phyloP scores from a whole-genome alignment of 768 basidiomycete genomes.

The Grammothele lineata region DNA sequence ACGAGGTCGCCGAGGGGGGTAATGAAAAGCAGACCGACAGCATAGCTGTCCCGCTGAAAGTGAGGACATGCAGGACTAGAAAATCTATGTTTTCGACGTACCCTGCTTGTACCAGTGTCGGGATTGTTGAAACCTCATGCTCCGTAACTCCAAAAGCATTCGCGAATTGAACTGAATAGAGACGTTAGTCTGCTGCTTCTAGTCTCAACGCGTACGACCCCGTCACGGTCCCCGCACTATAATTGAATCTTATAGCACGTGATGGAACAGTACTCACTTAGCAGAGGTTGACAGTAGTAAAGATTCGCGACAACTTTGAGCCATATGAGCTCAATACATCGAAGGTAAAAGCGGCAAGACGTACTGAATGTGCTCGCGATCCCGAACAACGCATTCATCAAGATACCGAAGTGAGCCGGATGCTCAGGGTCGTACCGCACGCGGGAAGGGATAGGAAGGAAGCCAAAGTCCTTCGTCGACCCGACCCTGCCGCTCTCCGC shows the following conservation, averaged over 20 bases:
- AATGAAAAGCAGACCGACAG: constrained; percentile 46
- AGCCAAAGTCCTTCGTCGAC: constrained; percentile 31
- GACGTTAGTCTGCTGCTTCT: no score
- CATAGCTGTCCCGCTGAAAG: constrained; percentile 23
- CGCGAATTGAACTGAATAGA: constrained; percentile 19
- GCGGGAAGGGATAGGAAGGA: constrained; percentile 42
- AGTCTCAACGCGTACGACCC: no score
- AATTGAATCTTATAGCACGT: not conserved
- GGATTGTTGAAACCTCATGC: constrained; percentile 43
- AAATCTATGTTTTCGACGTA: constrained; percentile 25
- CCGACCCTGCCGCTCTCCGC: no score
- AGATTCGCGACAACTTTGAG: constrained; percentile 61
- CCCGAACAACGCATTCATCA: constrained; percentile 44
- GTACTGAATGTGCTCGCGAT: constrained; percentile 42
- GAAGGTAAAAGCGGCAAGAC: no score
- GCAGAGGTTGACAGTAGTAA: constrained; percentile 79
- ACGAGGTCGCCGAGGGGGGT: constrained; percentile 83
- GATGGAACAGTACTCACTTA: constrained; percentile 40
- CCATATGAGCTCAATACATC: not conserved
- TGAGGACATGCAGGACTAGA: not conserved
- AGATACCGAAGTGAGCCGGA: constrained; percentile 33
- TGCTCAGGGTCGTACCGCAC: constrained; percentile 37
- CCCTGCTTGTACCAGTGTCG: constrained; percentile 68
- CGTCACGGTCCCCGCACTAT: no score
- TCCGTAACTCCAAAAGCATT: constrained; percentile 37